Conservation (phyloP, 306 rosid species). For the Cucurbita argyrosperma region DNA sequence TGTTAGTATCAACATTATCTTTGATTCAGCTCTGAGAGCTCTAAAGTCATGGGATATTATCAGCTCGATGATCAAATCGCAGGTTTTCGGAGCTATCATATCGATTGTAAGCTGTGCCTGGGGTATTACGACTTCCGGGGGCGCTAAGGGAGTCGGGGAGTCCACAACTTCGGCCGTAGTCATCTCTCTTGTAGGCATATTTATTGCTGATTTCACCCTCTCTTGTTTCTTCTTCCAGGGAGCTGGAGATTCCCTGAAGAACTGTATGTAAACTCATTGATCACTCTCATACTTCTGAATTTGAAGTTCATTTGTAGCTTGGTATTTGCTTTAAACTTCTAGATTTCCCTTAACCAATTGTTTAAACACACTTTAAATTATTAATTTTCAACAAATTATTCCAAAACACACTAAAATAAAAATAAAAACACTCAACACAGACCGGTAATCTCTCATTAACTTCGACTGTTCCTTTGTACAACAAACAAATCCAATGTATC, state of each 20-base stretch:
- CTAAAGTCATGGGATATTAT: slow-evolving; percentile 78
- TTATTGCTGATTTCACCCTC: slow-evolving; percentile 77
- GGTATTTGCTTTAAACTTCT: too few relatives aligned
- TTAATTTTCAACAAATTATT: too few relatives aligned
- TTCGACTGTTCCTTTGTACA: not conserved
- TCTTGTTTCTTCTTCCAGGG: slow-evolving; percentile 85
- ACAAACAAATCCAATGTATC: not conserved
- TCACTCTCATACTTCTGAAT: not conserved
- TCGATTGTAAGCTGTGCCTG: slow-evolving; percentile 88
- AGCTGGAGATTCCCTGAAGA: slow-evolving; percentile 78
- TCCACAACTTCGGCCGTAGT: slow-evolving; percentile 96
- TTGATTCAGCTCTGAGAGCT: slow-evolving; percentile 82
- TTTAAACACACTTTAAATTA: too few relatives aligned
- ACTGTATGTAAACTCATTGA: slow-evolving; percentile 29
- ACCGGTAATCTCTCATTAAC: not conserved
- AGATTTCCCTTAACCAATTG: too few relatives aligned
- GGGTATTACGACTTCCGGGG: slow-evolving; percentile 89
- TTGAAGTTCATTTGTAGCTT: too few relatives aligned
- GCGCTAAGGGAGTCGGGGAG: slow-evolving; percentile 96
- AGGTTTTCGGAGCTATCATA: slow-evolving; percentile 80
- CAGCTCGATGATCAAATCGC: slow-evolving; percentile 88
- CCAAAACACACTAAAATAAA: not conserved
- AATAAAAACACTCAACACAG: not conserved
- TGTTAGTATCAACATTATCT: slow-evolving; percentile 70
- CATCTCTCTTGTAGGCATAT: slow-evolving; percentile 87